Base-by-base conservation (phyloP, 768 basidiomycete species). In the Baorangia bicolor region DNA sequence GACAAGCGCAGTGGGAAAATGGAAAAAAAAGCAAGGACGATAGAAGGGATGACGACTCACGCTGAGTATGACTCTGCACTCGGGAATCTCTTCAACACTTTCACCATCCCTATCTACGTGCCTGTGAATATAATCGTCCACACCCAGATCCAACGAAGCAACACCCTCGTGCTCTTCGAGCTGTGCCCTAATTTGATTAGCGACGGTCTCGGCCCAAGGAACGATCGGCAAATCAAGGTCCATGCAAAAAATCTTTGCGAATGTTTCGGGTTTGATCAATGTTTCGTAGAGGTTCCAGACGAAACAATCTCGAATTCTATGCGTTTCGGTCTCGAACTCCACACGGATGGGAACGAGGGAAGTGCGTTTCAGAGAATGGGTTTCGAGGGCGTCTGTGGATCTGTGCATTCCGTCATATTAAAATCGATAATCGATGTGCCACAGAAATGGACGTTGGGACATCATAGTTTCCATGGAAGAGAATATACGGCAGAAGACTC, bases 231-330 rank as follows among this genome's bases (percentile, higher is more conserved):
- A 78, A 55, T 93, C 91, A 42, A 98, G 79, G 73, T 99, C 97
- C 31, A 81, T 76, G 69, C 94, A 96, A 71, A 98, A 95, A 28
- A 86, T 87, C 49, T 75, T 79, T 5, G 96, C 94, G 60, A 99
- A 99, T 1, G 77, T 76, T 53, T 91, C 87, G 0, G 96, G 94
- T 25, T 85, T 88, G 63, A 96, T 86, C 58, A 92, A 74, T n/a
- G 78, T 75, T 74, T 98, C 96, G 68, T 92, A 85, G 43, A 94
- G 72, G 65, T 98, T 97, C 97, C 97, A 99, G 12, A 92, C 83
- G 70, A 99, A 98, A 65, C 88, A 89, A 67, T 99, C 97, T 39
- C 95, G 87, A 69, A 99, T 84, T 64, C 95, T 80, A 66, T 92
- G 91, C 0, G 89, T 89, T 12, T 93, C 92, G 12, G 90, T 93